Evolutionary conservation across 2,329 filamentous ascomycete species (phyloP).

Genomic region (Biscogniauxia sp.): DNA sequence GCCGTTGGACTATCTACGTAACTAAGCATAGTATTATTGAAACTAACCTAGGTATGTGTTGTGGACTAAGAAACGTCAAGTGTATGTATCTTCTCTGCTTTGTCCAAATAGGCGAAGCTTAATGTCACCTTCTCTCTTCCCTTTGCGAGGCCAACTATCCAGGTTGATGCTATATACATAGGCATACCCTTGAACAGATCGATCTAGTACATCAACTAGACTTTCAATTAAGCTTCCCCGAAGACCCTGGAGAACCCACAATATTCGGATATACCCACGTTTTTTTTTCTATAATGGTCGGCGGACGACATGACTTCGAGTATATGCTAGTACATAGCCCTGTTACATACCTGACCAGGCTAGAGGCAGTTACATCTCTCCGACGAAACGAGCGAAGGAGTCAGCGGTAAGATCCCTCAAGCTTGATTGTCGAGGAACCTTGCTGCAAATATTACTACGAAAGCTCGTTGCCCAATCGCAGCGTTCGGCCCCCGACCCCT

Average conservation of each 20-base stretch:
- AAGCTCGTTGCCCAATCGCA: slow-evolving; percentile 7
- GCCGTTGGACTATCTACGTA: not conserved
- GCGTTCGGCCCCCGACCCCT: not conserved
- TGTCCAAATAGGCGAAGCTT: too few relatives aligned
- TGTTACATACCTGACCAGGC: not conserved
- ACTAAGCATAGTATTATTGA: too few relatives aligned
- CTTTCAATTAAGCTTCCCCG: not conserved
- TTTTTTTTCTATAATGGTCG: not conserved
- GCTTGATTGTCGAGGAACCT: slow-evolving; percentile 7
- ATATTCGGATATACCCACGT: not conserved
- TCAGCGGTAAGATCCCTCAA: slow-evolving; percentile 11
- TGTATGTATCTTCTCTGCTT: too few relatives aligned
- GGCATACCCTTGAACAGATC: not conserved
- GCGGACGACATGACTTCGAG: not conserved
- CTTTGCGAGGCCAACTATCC: not conserved
- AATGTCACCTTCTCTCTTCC: too few relatives aligned
- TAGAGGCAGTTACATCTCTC: not conserved
- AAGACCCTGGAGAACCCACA: not conserved
- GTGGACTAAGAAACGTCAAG: not conserved
- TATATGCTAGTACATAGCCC: not conserved
- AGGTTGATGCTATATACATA: not conserved
- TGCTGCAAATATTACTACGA: slow-evolving; percentile 18
- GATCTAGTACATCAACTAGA: not conserved
- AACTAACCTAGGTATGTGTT: not conserved
- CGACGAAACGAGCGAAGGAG: slow-evolving; percentile 10